phyloP scores from a whole-genome alignment of 2,329 filamentous ascomycete genomes.

The Pseudogymnoascus sp. region DNA sequence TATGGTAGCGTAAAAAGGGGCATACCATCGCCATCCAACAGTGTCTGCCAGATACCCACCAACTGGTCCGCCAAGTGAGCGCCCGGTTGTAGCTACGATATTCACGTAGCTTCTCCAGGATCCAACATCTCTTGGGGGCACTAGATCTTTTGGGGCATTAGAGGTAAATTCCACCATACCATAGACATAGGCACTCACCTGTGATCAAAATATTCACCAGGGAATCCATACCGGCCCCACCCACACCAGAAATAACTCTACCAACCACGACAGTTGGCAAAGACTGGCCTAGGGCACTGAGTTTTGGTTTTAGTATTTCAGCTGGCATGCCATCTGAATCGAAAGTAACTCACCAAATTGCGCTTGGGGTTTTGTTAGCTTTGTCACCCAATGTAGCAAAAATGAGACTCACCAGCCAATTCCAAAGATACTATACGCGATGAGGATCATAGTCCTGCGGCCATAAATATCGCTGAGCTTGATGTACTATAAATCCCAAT shows the following conservation, averaged over 20 bases:
- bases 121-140: constrained; percentile 44
- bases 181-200: constrained; percentile 27
- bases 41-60: constrained; percentile 52
- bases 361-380: constrained; percentile 10
- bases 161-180: neutral
- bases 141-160: constrained; percentile 32
- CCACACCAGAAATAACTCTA: constrained; percentile 43
- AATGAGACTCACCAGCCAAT: constrained; percentile 24
- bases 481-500: neutral
- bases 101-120: constrained; percentile 47
- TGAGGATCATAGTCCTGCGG: constrained; percentile 41
- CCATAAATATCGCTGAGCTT: constrained; percentile 52
- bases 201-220: constrained; percentile 45
- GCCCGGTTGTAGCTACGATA: constrained; percentile 41
- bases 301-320: neutral
- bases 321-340: neutral
- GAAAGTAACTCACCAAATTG: constrained; percentile 32
- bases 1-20: neutral
- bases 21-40: constrained; percentile 55
- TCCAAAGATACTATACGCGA: constrained; percentile 43
- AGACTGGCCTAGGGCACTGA: constrained; percentile 37
- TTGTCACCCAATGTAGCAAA: neutral
- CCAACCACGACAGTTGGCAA: constrained; percentile 44
- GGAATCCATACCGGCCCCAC: constrained; percentile 42
- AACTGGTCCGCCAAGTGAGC: constrained; percentile 45